Evolutionary conservation across 768 basidiomycete species (phyloP).

Genomic region (Tulasnella calospora): DNA sequence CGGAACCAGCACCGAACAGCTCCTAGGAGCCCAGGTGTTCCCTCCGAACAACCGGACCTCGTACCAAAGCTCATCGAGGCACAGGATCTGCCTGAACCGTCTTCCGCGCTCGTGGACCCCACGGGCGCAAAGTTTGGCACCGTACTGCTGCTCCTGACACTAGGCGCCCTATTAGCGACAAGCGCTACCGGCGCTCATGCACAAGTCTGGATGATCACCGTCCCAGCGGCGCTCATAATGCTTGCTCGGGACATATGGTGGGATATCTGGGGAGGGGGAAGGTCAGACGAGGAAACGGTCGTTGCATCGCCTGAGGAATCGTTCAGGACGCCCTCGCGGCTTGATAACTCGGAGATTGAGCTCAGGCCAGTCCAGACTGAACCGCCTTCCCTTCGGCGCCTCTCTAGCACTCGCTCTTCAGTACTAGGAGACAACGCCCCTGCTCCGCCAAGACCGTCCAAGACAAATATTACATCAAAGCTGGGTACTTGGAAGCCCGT

Average conservation of each 20-base stretch:
- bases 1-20: not conserved
- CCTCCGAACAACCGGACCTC: conserved; percentile 3
- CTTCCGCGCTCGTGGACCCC: conserved; percentile 39
- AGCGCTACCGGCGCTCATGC: conserved; percentile 32
- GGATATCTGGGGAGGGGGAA: conserved; percentile 30
- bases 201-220: conserved; percentile 39
- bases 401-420: not conserved
- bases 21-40: not conserved
- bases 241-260: conserved; percentile 37
- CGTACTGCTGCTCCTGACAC: conserved; percentile 37
- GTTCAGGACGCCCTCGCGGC: not conserved
- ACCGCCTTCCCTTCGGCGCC: not conserved
- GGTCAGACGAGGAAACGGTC: not conserved
- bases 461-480: not conserved
- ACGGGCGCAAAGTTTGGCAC: conserved; percentile 41
- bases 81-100: not conserved
- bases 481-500: conserved; percentile 2
- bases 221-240: conserved; percentile 41
- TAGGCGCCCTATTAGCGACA: conserved; percentile 40
- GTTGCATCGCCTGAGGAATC: not conserved
- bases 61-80: conserved; percentile 24
- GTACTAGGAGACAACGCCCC: not conserved
- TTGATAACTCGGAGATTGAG: conserved; percentile 8
- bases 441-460: not conserved
- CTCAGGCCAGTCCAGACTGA: conserved; percentile 9